A percentile compares a stretch with the other conserved stretches of the same genome.
Conservation (phyloP, 768 basidiomycete species). For the Clitopilus passeckerianus region DNA sequence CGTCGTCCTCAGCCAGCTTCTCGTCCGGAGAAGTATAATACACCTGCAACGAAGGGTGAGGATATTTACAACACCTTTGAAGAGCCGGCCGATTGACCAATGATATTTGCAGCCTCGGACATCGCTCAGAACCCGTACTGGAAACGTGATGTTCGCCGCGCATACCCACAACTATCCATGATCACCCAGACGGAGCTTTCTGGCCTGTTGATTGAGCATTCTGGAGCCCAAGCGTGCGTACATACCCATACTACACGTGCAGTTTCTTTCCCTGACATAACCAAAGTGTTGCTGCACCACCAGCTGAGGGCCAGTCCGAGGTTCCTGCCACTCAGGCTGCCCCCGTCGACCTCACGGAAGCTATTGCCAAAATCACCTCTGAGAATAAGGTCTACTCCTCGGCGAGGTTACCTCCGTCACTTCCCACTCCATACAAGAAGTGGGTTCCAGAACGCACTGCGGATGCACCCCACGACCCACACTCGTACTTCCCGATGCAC, state of each 20-base stretch:
- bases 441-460: slow-evolving; percentile 73
- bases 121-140: slow-evolving; percentile 89
- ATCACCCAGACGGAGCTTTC: slow-evolving; percentile 84
- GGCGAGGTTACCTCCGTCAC: slow-evolving; percentile 64
- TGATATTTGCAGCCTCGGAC: slow-evolving; percentile 61
- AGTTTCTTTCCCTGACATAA: neutral
- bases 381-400: slow-evolving; percentile 54
- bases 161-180: slow-evolving; percentile 88
- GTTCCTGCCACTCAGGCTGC: slow-evolving; percentile 41
- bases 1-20: slow-evolving; percentile 88
- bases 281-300: slow-evolving; percentile 54
- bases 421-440: slow-evolving; percentile 62
- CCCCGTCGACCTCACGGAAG: slow-evolving; percentile 60
- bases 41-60: slow-evolving; percentile 84
- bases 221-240: slow-evolving; percentile 59
- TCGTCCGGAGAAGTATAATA: slow-evolving; percentile 78
- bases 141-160: slow-evolving; percentile 92
- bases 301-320: slow-evolving; percentile 35
- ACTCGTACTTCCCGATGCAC: slow-evolving; percentile 82
- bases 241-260: neutral
- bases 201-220: slow-evolving; percentile 75
- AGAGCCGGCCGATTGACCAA: neutral
- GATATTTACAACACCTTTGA: neutral
- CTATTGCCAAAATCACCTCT: slow-evolving; percentile 62
- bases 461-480: slow-evolving; percentile 78